Evolutionary conservation across 441 rosid species (phyloP).

Genomic region (Syzygium malaccense): DNA sequence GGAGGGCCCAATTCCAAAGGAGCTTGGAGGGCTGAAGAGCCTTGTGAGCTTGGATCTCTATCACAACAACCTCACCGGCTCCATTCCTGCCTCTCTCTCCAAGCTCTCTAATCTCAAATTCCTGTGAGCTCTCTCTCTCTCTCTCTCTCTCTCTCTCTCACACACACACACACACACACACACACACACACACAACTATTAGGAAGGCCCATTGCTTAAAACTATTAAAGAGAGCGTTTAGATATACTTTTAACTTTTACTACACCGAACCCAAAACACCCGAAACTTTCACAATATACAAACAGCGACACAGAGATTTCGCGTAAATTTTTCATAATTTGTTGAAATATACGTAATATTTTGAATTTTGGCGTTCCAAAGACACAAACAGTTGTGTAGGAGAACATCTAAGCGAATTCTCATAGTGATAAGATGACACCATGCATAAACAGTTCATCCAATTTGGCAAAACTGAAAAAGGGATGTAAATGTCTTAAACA

Average conservation of each 20-base stretch:
- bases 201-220: neutral
- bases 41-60: conserved; percentile 6
- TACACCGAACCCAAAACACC: neutral
- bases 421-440: neutral
- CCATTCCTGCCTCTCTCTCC: conserved; percentile 1
- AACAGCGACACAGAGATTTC: neutral
- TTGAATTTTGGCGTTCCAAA: neutral
- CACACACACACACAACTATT: neutral
- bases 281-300: neutral
- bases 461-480: neutral
- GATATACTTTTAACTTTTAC: neutral
- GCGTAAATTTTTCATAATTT: neutral
- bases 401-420: neutral
- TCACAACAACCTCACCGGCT: neutral
- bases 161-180: neutral
- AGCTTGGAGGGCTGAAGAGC: neutral
- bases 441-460: neutral
- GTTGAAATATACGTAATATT: neutral
- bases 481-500: neutral
- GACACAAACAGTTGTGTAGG: neutral
- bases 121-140: neutral
- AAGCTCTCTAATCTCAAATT: neutral
- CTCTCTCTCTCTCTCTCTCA: neutral
- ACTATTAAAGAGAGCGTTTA: neutral
- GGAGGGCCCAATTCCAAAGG: conserved; percentile 3